phyloP scores from a whole-genome alignment of 2,329 filamentous ascomycete species.

The Metarhizium sp. region DNA sequence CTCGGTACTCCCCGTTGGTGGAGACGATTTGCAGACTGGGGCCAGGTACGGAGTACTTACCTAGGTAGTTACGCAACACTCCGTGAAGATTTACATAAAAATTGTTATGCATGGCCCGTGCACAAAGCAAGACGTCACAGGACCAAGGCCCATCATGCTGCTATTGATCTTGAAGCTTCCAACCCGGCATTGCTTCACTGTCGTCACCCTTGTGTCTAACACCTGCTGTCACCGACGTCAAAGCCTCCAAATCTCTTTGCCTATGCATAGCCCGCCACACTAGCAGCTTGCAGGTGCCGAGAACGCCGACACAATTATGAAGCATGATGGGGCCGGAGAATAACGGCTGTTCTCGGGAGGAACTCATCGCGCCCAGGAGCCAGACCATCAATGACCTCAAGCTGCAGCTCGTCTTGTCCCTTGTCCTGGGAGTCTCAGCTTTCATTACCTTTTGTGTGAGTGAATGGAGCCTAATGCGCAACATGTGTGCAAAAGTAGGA shows the following conservation, averaged over 20 bases:
- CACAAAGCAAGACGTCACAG: slow-evolving; percentile 3
- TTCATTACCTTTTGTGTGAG: slow-evolving; percentile 70
- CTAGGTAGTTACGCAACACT: too few relatives aligned
- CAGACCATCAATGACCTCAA: slow-evolving; percentile 33
- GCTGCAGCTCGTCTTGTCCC: slow-evolving; percentile 64
- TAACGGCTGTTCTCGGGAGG: slow-evolving; percentile 13
- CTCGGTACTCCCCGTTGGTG: too few relatives aligned
- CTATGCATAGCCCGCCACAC: neutral
- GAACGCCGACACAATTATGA: slow-evolving; percentile 1
- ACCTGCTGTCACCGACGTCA: neutral
- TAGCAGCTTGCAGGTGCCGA: neutral
- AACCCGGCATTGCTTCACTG: neutral
- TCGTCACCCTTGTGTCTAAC: neutral
- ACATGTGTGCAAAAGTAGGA: neutral
- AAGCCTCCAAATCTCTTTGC: neutral
- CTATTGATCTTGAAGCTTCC: too few relatives aligned
- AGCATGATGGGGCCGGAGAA: slow-evolving; percentile 5
- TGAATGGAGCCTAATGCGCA: slow-evolving; percentile 4
- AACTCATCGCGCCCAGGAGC: slow-evolving; percentile 15
- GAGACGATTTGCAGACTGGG: too few relatives aligned
- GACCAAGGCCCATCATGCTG: neutral
- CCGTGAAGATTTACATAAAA: neutral
- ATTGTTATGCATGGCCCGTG: neutral
- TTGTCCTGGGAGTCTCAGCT: slow-evolving; percentile 58
- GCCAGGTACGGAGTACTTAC: too few relatives aligned